Percentiles rank a stretch among this genome's conserved stretches.
These are phyloP conservation scores for Ganoderma leucocontextum DNA, from an alignment of 1,284 basidiomycete species.

Conservation along the genomic window DNA sequence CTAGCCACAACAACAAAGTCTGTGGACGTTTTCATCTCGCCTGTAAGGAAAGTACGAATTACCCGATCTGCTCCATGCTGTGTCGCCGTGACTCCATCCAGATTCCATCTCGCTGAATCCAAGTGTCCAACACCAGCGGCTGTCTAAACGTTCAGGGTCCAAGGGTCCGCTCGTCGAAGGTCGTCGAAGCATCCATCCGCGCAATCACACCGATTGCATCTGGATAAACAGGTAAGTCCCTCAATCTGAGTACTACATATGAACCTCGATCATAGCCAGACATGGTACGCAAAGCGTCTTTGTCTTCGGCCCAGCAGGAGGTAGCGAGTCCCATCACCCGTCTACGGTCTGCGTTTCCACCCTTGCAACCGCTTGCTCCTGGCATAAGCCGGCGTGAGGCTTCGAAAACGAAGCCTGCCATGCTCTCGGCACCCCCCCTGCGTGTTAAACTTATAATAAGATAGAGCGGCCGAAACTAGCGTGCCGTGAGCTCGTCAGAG, in stretches of 20 bases:
- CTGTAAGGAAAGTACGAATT: background rate
- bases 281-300: background rate
- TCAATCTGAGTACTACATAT: too few relatives aligned
- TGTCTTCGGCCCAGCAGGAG: background rate
- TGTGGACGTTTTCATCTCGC: background rate
- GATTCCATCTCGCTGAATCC: background rate
- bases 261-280: too few relatives aligned
- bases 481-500: background rate
- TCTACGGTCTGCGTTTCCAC: background rate
- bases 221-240: background rate
- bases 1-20: background rate
- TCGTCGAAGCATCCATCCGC: background rate
- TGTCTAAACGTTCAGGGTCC: background rate
- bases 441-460: background rate
- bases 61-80: slow-evolving; percentile 4
- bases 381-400: background rate
- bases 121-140: background rate
- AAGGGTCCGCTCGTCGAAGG: background rate
- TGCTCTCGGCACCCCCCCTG: background rate
- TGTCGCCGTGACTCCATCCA: background rate
- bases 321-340: background rate
- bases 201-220: background rate
- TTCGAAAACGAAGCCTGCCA: background rate
- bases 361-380: background rate
- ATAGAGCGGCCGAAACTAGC: slow-evolving; percentile 7